Evolutionary conservation across 2,329 filamentous ascomycete species (phyloP).

Genomic region (Phyllosticta capitalensis): DNA sequence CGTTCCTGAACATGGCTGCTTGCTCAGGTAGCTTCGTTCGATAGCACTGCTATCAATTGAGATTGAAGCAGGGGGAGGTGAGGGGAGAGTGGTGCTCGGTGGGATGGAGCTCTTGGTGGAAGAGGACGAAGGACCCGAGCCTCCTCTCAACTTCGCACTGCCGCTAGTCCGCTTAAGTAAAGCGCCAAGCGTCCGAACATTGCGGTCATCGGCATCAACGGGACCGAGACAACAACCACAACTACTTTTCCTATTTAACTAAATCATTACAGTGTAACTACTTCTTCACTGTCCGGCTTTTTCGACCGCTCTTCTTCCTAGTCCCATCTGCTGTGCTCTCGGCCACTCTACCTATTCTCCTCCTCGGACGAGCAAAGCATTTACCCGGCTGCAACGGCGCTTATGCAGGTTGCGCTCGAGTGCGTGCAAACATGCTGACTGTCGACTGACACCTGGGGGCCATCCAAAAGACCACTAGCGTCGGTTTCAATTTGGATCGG

Average conservation of each 20-base stretch:
- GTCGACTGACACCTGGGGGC: not conserved
- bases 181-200: not conserved
- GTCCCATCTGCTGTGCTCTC: not conserved
- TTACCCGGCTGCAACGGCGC: not conserved
- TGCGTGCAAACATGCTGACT: not conserved
- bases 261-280: too few species aligned
- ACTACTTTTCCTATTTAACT: too few species aligned
- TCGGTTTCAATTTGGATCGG: not conserved
- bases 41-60: constrained; percentile 35
- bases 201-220: not conserved
- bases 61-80: constrained; percentile 31
- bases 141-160: constrained; percentile 1
- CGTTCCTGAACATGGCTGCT: constrained; percentile 88
- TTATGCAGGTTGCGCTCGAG: not conserved
- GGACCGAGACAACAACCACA: not conserved
- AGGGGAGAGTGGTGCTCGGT: constrained; percentile 29
- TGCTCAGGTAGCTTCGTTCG: constrained; percentile 32
- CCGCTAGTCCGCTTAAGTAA: constrained; percentile 2
- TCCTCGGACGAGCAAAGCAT: not conserved
- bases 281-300: not conserved
- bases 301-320: not conserved
- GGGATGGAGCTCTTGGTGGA: constrained; percentile 18
- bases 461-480: not conserved
- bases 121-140: not conserved
- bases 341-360: too few species aligned